Evolutionary conservation across 139 green algal genomes (phyloP).

Genomic region (Auxenochlorella protothecoides): DNA sequence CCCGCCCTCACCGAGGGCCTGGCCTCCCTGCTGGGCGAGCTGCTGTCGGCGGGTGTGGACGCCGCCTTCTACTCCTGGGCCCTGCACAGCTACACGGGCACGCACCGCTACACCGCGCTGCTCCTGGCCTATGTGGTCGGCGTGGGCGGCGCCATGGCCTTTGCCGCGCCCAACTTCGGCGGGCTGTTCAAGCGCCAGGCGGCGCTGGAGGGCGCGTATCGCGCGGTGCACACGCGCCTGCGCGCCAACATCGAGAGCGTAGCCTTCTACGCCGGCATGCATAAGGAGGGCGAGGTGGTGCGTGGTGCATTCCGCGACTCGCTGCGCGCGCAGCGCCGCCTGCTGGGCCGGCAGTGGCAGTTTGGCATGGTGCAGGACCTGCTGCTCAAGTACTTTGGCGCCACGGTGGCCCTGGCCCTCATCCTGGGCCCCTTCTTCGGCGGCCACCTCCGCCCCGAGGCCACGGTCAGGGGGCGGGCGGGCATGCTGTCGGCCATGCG

Average conservation of each 20-base stretch:
- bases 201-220: constrained; percentile 35
- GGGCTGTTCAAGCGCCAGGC: constrained; percentile 43
- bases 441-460: constrained; percentile 40
- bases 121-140: constrained; percentile 56
- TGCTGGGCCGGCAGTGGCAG: constrained; percentile 51
- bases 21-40: constrained; percentile 38
- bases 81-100: constrained; percentile 34
- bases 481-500: constrained; percentile 72
- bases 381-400: constrained; percentile 65
- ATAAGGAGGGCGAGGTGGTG: constrained; percentile 34
- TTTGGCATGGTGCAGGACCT: constrained; percentile 70
- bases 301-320: constrained; percentile 23
- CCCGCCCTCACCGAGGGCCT: constrained; percentile 41
- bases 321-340: constrained; percentile 19
- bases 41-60: constrained; percentile 35
- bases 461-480: constrained; percentile 30
- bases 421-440: constrained; percentile 78
- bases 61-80: constrained; percentile 44
- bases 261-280: constrained; percentile 45
- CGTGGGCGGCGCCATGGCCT: constrained; percentile 28
- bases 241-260: constrained; percentile 42
- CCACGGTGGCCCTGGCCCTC: constrained; percentile 61
- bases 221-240: constrained; percentile 37
- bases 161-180: constrained; percentile 48
- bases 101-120: constrained; percentile 48